phyloP scores from a whole-genome alignment of 1,284 basidiomycete species.

The Ustilago shanxiensis region DNA sequence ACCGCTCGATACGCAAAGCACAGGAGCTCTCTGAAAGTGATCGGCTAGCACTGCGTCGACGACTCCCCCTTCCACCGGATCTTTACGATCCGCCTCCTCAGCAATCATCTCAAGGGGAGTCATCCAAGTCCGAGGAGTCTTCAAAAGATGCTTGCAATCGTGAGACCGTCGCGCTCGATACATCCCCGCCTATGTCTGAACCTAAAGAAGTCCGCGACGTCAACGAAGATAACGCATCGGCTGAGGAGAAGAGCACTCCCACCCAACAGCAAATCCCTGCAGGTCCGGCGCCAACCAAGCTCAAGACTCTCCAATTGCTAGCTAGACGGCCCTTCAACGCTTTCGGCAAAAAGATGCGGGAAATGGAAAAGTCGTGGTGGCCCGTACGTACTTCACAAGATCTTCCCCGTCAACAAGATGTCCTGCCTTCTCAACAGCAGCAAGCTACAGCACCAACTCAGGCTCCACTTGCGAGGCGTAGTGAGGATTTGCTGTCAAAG shows the following conservation, averaged over 20 bases:
- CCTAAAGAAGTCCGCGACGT: background rate
- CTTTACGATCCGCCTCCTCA: constrained; percentile 22
- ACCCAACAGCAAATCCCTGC: background rate
- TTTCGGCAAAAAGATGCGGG: constrained; percentile 36
- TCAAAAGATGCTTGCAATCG: background rate
- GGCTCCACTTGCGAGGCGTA: constrained; percentile 14
- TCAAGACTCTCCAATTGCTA: constrained; percentile 38
- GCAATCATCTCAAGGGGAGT: background rate
- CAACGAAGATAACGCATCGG: background rate
- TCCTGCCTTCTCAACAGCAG: background rate
- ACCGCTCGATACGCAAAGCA: background rate
- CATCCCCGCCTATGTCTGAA: background rate
- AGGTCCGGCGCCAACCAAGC: constrained; percentile 14
- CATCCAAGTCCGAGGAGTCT: background rate
- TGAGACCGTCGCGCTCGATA: background rate
- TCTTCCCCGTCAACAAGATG: background rate
- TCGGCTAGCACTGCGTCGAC: background rate
- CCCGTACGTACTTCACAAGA: constrained; percentile 23
- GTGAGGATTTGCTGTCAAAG: constrained; percentile 36
- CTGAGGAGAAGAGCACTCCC: background rate
- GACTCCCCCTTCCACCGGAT: constrained; percentile 12
- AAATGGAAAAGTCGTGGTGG: constrained; percentile 36
- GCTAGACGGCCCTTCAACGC: constrained; percentile 36
- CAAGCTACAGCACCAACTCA: background rate
- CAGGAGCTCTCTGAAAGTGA: background rate